phyloP scores from a whole-genome alignment of 1,284 basidiomycete genomes.

The Apiotrichum veenhuisii region DNA sequence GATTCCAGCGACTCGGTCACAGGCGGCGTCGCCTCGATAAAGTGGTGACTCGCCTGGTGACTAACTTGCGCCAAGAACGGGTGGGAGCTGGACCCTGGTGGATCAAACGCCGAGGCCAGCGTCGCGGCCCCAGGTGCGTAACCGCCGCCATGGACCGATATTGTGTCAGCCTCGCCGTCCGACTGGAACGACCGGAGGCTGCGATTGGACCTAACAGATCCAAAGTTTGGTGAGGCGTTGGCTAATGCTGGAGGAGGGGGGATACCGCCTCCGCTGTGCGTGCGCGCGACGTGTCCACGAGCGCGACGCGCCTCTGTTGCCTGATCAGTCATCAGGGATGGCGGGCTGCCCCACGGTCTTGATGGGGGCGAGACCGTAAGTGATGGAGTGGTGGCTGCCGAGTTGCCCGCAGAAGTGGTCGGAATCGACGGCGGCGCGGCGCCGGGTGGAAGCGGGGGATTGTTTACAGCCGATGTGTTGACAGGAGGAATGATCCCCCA shows the following conservation, averaged over 20 bases:
- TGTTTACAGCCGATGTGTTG: not conserved
- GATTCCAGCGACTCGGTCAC: not conserved
- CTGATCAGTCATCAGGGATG: not conserved
- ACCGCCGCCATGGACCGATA: not conserved
- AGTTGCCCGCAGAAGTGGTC: not conserved
- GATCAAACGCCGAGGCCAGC: not conserved
- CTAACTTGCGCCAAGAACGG: not conserved
- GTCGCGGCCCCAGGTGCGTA: not conserved
- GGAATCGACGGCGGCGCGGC: not conserved
- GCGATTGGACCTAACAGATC: not conserved
- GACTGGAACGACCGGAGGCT: not conserved
- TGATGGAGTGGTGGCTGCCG: not conserved
- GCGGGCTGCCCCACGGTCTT: not conserved
- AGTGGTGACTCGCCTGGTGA: not conserved
- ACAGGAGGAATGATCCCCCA: not conserved
- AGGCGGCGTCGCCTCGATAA: not conserved
- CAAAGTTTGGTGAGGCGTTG: not conserved
- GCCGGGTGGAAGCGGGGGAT: not conserved
- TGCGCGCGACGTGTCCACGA: not conserved
- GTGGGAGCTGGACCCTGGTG: not conserved
- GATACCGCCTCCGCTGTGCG: not conserved
- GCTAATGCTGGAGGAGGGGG: not conserved
- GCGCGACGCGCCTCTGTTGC: not conserved
- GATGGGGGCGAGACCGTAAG: not conserved
- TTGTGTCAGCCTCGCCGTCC: not conserved